Evolutionary conservation across 768 basidiomycete genomes (phyloP).

Genomic region (Mycena latifolia): DNA sequence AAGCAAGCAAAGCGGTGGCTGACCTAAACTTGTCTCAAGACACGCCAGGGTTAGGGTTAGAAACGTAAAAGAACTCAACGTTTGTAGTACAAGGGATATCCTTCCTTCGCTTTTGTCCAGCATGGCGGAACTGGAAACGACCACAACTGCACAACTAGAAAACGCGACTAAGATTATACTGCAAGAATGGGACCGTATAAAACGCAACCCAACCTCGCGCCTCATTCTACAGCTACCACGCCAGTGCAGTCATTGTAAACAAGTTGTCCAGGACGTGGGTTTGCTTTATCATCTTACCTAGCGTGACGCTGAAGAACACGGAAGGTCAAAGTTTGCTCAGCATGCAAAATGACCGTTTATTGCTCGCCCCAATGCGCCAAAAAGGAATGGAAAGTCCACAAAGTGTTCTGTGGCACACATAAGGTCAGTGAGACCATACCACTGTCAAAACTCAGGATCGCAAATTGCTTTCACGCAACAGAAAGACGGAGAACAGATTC

Average conservation of each 20-base stretch:
- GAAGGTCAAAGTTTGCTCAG: conserved; percentile 19
- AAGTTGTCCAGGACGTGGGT: not conserved
- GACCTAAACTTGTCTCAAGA: no score
- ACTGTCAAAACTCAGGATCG: no score
- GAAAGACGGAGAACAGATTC: conserved; percentile 11
- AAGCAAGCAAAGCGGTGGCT: no score
- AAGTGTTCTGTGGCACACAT: conserved; percentile 12
- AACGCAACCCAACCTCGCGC: conserved; percentile 2
- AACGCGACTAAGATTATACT: no score
- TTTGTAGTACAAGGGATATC: no score
- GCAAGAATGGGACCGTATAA: conserved; percentile 24
- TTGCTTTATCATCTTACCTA: not conserved
- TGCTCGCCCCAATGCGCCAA: conserved; percentile 20
- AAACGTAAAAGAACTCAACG: no score
- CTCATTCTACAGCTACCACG: not conserved
- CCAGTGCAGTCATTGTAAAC: not conserved
- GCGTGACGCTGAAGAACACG: not conserved
- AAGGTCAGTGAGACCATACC: conserved; percentile 10
- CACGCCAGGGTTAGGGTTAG: no score
- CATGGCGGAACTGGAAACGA: no score
- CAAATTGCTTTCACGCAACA: not conserved
- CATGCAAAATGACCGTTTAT: conserved; percentile 11
- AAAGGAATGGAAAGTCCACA: conserved; percentile 15
- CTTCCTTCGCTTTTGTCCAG: no score
- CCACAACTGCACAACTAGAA: no score